Conservation (phyloP, 2,329 filamentous ascomycete species). For the Coniochaeta sp. region DNA sequence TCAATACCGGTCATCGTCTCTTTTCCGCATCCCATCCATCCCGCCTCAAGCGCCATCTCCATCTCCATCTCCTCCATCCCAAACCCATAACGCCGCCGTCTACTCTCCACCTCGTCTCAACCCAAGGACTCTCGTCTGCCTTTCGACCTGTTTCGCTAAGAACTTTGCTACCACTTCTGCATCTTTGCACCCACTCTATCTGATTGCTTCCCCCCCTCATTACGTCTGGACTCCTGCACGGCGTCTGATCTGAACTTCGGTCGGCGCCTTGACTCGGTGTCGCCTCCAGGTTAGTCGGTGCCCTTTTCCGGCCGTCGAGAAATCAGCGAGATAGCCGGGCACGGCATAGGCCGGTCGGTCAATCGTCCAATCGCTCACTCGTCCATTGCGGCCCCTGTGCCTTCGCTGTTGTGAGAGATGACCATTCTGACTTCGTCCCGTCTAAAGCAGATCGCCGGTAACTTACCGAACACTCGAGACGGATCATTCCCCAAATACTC, state of each 20-base stretch:
- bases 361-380: no score
- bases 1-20: not conserved
- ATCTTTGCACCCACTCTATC: not conserved
- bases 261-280: not conserved
- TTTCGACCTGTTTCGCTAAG: not conserved
- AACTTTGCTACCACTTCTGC: no score
- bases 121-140: not conserved
- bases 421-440: not conserved
- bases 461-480: not conserved
- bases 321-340: not conserved
- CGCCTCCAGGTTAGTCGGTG: not conserved
- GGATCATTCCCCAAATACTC: not conserved
- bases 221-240: not conserved
- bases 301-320: not conserved
- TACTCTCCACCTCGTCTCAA: not conserved
- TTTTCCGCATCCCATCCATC: constrained; percentile 1
- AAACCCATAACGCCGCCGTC: not conserved
- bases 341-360: no score
- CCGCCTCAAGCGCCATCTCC: not conserved
- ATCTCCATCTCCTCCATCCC: not conserved
- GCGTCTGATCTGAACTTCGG: not conserved
- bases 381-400: no score
- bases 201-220: not conserved
- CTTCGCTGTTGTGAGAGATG: not conserved
- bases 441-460: not conserved